Conservation (phyloP, 2,329 filamentous ascomycete genomes). For the Apiospora phragmitis region DNA sequence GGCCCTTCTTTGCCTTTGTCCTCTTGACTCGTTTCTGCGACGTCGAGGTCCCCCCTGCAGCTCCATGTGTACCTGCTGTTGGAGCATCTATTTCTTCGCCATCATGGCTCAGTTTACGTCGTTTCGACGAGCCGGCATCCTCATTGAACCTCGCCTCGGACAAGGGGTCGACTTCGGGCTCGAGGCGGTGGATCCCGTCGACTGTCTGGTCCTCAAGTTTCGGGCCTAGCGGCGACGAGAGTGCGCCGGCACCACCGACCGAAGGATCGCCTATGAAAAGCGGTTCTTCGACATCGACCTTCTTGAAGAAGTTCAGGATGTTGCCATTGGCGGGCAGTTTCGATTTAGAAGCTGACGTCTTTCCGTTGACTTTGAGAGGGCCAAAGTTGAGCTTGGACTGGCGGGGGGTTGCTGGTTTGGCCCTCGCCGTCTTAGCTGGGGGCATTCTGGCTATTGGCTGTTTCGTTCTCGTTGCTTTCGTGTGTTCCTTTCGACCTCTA, state of each 20-base stretch:
- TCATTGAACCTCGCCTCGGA: constrained; percentile 44
- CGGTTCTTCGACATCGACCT: constrained; percentile 60
- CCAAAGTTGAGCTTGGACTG: constrained; percentile 33
- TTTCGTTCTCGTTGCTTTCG: not conserved
- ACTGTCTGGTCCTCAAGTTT: constrained; percentile 16
- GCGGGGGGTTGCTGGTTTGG: constrained; percentile 15
- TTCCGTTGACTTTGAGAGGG: constrained; percentile 19
- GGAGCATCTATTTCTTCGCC: constrained; percentile 21
- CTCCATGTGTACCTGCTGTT: constrained; percentile 26
- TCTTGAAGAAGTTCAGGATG: constrained; percentile 76
- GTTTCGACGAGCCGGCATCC: constrained; percentile 37
- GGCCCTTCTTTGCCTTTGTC: constrained; percentile 39
- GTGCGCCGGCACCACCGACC: constrained; percentile 17
- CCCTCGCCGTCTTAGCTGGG: constrained; percentile 1
- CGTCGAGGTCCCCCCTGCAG: not conserved
- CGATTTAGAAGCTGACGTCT: constrained; percentile 29
- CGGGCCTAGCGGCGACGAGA: constrained; percentile 24
- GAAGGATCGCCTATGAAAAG: constrained; percentile 50
- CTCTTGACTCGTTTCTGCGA: constrained; percentile 19
- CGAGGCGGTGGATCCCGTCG: constrained; percentile 22
- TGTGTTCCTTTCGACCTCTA: not conserved
- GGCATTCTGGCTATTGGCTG: not conserved
- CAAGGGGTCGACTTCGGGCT: constrained; percentile 18
- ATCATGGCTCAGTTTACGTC: constrained; percentile 40
- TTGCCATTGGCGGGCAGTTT: constrained; percentile 57